phyloP scores from a whole-genome alignment of 2,329 filamentous ascomycete genomes.

The Colletotrichum trifolii region DNA sequence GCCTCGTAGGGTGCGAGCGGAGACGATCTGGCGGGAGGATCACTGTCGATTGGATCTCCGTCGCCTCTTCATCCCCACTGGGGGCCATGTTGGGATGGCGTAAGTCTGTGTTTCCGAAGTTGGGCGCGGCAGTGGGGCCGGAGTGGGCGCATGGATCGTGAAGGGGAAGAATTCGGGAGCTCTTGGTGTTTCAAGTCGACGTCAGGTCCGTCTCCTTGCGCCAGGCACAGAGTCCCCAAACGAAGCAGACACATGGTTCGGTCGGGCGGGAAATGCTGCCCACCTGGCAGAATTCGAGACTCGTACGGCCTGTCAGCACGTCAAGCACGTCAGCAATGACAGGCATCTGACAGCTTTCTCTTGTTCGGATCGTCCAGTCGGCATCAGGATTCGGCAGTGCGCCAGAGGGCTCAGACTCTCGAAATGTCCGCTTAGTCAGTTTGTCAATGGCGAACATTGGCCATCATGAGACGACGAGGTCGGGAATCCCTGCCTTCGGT shows the following conservation, averaged over 20 bases:
- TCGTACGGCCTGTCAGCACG: slow-evolving; percentile 22
- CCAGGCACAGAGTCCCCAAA: too few species aligned
- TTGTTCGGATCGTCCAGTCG: slow-evolving; percentile 14
- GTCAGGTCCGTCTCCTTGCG: slow-evolving; percentile 16
- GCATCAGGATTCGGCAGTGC: slow-evolving; percentile 24
- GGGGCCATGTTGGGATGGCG: slow-evolving; percentile 26
- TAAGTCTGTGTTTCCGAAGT: slow-evolving; percentile 32
- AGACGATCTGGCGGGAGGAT: slow-evolving; percentile 30
- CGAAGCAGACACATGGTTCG: too few species aligned
- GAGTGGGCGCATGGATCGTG: slow-evolving; percentile 27
- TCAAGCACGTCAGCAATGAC: not conserved
- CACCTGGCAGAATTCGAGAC: not conserved
- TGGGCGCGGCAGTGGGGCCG: slow-evolving; percentile 24
- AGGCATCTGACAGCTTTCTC: not conserved
- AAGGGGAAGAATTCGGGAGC: not conserved
- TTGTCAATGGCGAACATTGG: not conserved
- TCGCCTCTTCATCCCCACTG: slow-evolving; percentile 20
- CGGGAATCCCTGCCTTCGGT: slow-evolving; percentile 13
- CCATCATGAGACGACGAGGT: not conserved
- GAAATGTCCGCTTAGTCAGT: slow-evolving; percentile 21
- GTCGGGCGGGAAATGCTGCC: not conserved
- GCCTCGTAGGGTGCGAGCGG: slow-evolving; percentile 8
- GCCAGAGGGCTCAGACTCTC: not conserved
- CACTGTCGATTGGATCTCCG: slow-evolving; percentile 35
- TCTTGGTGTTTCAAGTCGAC: slow-evolving; percentile 31